Conservation (phyloP, 352 stramenopile species). For the Sclerospora graminicola region DNA sequence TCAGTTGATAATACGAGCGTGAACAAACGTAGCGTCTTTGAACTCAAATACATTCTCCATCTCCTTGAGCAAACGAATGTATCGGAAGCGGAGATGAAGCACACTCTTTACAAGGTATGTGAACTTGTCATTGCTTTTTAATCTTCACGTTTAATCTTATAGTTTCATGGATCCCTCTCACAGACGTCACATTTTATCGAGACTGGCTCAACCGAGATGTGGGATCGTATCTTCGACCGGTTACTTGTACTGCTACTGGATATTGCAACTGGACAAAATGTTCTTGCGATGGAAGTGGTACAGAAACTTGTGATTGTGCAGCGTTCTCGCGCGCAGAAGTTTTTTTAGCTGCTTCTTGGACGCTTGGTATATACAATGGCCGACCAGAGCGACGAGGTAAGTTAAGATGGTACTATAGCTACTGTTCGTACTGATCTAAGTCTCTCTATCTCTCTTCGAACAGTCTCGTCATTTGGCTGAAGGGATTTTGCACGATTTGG, state of each 20-base stretch:
- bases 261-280: slow-evolving; percentile 30
- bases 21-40: slow-evolving; percentile 5
- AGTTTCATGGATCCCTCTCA: slow-evolving; percentile 3
- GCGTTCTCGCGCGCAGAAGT: slow-evolving; percentile 30
- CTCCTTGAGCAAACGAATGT: slow-evolving; percentile 41
- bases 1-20: background rate
- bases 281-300: slow-evolving; percentile 44
- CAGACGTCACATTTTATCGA: slow-evolving; percentile 27
- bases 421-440: too few species aligned
- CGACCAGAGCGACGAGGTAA: too few species aligned
- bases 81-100: slow-evolving; percentile 24
- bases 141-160: background rate
- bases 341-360: slow-evolving; percentile 47
- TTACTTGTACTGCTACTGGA: slow-evolving; percentile 38
- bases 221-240: slow-evolving; percentile 31
- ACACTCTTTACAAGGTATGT: slow-evolving; percentile 39
- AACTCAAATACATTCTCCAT: slow-evolving; percentile 36
- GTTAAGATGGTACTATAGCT: too few species aligned
- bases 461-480: too few species aligned
- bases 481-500: too few species aligned
- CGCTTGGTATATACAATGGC: slow-evolving; percentile 38
- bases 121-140: background rate
- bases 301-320: slow-evolving; percentile 34
- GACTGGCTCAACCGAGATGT: slow-evolving; percentile 18
- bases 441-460: too few species aligned